These are phyloP conservation scores for Nemania sp. DNA, from an alignment of 2,329 filamentous ascomycete species.

Conservation along the genomic window DNA sequence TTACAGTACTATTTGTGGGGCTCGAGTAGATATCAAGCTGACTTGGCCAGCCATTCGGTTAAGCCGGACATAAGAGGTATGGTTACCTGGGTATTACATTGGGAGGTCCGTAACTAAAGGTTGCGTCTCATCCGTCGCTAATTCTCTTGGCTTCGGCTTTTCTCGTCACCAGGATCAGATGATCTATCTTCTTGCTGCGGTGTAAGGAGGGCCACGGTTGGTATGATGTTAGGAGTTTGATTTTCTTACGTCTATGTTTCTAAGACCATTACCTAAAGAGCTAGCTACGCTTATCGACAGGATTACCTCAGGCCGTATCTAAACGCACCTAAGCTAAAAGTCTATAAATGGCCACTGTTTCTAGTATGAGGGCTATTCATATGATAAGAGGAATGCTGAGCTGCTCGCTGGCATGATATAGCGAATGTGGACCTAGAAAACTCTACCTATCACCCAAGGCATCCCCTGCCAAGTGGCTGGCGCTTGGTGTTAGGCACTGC, in stretches of 20 bases:
- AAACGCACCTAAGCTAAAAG: not conserved
- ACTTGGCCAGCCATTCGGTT: not conserved
- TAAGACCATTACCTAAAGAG: not conserved
- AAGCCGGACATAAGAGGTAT: not conserved
- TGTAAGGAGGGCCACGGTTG: not conserved
- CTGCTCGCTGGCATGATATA: not conserved
- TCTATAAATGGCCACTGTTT: not conserved
- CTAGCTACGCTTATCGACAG: not conserved
- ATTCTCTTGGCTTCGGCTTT: not conserved
- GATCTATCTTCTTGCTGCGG: not conserved
- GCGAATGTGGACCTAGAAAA: not conserved
- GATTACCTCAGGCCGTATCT: not conserved
- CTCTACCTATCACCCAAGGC: not conserved
- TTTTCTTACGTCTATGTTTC: not conserved
- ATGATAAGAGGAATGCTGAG: not conserved
- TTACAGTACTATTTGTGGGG: not conserved
- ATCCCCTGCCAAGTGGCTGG: not conserved
- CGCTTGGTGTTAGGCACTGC: constrained; percentile 2
- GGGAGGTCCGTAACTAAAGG: not conserved
- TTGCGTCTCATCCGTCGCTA: not conserved
- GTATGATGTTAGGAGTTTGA: not conserved
- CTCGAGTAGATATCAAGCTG: not conserved
- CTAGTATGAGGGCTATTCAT: not conserved
- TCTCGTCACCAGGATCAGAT: not conserved
- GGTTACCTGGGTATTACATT: not conserved